A percentile compares a stretch with the other conserved stretches of the same genome.
Conservation (phyloP, 352 stramenopile genomes). For the Phytophthora pini region DNA sequence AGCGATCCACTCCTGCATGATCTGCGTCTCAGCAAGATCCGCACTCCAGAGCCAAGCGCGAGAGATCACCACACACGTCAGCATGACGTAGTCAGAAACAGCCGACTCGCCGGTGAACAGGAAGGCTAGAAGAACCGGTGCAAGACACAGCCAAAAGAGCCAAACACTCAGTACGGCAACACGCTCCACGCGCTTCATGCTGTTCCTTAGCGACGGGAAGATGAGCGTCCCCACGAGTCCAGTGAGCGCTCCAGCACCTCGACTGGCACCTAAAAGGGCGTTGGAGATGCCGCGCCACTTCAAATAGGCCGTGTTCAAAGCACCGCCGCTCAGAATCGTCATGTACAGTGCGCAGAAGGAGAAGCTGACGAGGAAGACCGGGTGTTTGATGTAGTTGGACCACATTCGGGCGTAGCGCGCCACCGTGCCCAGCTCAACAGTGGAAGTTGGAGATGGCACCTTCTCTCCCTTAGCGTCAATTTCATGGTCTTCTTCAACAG, state of each 20-base stretch:
- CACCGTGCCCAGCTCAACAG: slow-evolving; percentile 20
- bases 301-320: slow-evolving; percentile 64
- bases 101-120: slow-evolving; percentile 47
- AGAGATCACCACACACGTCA: slow-evolving; percentile 56
- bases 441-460: slow-evolving; percentile 13
- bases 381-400: slow-evolving; percentile 53
- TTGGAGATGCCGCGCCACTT: slow-evolving; percentile 68
- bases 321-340: slow-evolving; percentile 56
- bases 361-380: slow-evolving; percentile 61
- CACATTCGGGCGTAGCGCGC: slow-evolving; percentile 48
- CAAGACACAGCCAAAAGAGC: slow-evolving; percentile 66
- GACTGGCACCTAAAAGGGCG: slow-evolving; percentile 51
- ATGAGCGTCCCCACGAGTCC: slow-evolving; percentile 59
- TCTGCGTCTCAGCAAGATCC: slow-evolving; percentile 71
- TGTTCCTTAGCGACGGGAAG: slow-evolving; percentile 43
- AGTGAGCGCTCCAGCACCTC: slow-evolving; percentile 50
- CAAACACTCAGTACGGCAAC: slow-evolving; percentile 63
- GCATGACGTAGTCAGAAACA: slow-evolving; percentile 63
- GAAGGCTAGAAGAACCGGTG: slow-evolving; percentile 48
- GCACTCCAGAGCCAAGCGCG: slow-evolving; percentile 64
- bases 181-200: slow-evolving; percentile 47
- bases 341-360: slow-evolving; percentile 65
- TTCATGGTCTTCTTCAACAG: slow-evolving; percentile 31
- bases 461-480: slow-evolving; percentile 13
- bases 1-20: slow-evolving; percentile 79